Base-by-base conservation (phyloP, 768 basidiomycete genomes). In the Scleroderma bovista region DNA sequence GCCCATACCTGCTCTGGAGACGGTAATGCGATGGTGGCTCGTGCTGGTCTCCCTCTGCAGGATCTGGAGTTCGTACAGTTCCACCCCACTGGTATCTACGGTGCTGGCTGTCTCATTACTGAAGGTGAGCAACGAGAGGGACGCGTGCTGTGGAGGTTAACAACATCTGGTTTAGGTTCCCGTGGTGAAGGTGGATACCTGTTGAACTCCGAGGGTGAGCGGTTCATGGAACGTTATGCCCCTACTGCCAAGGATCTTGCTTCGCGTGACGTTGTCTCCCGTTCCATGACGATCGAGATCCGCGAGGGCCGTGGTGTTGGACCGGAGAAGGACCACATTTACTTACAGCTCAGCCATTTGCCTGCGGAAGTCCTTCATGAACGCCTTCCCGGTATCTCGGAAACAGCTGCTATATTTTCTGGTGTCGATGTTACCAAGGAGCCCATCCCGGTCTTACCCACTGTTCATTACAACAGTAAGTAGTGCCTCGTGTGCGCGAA, bases 361-460 rank as follows among this genome's bases (percentile, higher is more conserved):
- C 96, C 96, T 50, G 79, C 96, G 44, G 93, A 96, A 57, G 83
- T 98, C 59, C 84, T 99, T 47, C 93, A 90, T 64, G 95, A 98
- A 70, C 84, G 96, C 63, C 78, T 99, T 22, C 96, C 96, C 52
- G 96, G 96, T 79, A 99, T 99, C 66, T 98, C 96, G 43, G 96
- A 99, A 76, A 99, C 96, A 9, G 96, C 96, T 19, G 88, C 96
- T 50, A 98, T 99, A 66, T 99, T 99, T 75, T 81, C 91, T 58
- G 96, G 96, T 67, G 96, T 98, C 53, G 96, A 99, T 69, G 96
- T 99, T 50, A 98, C 96, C 55, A 98, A 99, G 76, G 95, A 98
- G 68, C 96, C 96, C 32, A 99, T 99, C 61, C 96, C 96, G 33
- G 96, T 99, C 23, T 72, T 99, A 55, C 96, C 96, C 26, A 99